phyloP scores from a whole-genome alignment of 495 filamentous ascomycete species.

The Rhypophila decipiens region DNA sequence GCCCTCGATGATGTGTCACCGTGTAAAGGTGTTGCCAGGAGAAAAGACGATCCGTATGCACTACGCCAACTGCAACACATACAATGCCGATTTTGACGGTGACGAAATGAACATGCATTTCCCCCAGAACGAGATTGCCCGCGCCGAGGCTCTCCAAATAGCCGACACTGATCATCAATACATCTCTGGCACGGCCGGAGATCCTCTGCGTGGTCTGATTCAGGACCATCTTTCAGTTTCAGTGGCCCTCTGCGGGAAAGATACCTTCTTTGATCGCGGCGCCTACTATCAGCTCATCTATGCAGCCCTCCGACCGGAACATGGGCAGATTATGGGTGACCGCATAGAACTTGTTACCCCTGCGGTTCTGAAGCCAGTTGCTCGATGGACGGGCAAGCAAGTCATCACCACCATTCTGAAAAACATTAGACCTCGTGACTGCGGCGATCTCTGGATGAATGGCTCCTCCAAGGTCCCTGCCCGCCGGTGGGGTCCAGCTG shows the following conservation, averaged over 20 bases:
- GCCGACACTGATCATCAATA: slow-evolving; percentile 98
- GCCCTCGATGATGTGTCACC: slow-evolving; percentile 99
- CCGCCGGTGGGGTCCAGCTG: slow-evolving; percentile 60
- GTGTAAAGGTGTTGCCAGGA: slow-evolving; percentile 82
- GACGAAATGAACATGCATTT: slow-evolving; percentile 99
- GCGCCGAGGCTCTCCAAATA: slow-evolving; percentile 83
- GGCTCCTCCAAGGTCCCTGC: slow-evolving; percentile 69
- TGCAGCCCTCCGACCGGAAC: slow-evolving; percentile 80
- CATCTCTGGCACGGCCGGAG: slow-evolving; percentile 86
- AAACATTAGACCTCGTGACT: slow-evolving; percentile 74
- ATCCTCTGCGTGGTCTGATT: slow-evolving; percentile 92
- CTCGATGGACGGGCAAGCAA: slow-evolving; percentile 97
- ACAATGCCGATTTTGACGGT: slow-evolving; percentile 99
- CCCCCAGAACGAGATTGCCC: slow-evolving; percentile 90
- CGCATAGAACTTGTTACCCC: slow-evolving; percentile 74
- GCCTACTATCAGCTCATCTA: slow-evolving; percentile 92
- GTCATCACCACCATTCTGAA: slow-evolving; percentile 87
- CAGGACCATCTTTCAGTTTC: slow-evolving; percentile 98
- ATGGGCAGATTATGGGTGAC: slow-evolving; percentile 62
- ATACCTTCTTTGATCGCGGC: slow-evolving; percentile 86
- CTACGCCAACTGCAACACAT: slow-evolving; percentile 99
- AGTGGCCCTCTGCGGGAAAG: slow-evolving; percentile 81
- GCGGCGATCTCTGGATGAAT: slow-evolving; percentile 71
- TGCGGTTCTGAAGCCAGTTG: slow-evolving; percentile 71
- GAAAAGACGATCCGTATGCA: slow-evolving; percentile 99